A percentile compares a stretch with the other conserved stretches of the same genome.
Conservation (phyloP, 192 early-diverging fungal genomes). For the Chytriomyces sp. region DNA sequence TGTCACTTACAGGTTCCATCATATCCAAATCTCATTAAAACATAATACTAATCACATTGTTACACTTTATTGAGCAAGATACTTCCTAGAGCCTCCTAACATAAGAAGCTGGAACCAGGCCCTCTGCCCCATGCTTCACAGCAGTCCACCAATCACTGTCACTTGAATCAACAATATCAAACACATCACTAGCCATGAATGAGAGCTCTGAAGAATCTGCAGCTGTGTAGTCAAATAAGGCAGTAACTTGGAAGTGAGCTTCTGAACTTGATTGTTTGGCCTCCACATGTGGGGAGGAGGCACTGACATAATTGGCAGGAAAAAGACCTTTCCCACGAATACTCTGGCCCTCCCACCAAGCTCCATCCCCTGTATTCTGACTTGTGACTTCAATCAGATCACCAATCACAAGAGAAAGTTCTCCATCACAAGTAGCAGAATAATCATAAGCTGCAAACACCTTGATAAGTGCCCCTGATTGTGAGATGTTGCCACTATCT, state of each 20-base stretch:
- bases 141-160: slow-evolving; percentile 33
- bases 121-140: neutral
- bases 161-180: slow-evolving; percentile 71
- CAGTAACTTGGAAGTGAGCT: slow-evolving; percentile 58
- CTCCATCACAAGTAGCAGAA: slow-evolving; percentile 82
- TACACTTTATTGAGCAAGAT: too few species aligned
- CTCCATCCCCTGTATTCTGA: slow-evolving; percentile 61
- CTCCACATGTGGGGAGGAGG: neutral
- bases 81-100: neutral
- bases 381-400: slow-evolving; percentile 44
- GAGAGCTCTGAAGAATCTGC: slow-evolving; percentile 84
- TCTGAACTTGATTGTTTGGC: neutral
- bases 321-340: slow-evolving; percentile 69
- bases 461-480: neutral
- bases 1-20: too few species aligned
- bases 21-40: too few species aligned
- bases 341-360: slow-evolving; percentile 93
- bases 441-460: slow-evolving; percentile 76
- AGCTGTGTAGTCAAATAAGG: slow-evolving; percentile 88
- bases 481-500: neutral
- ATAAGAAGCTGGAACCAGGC: slow-evolving; percentile 25
- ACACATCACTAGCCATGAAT: slow-evolving; percentile 86
- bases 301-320: slow-evolving; percentile 89
- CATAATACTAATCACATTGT: too few species aligned
- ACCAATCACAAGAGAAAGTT: slow-evolving; percentile 73